Evolutionary conservation across 1,139 yeast genomes (phyloP), one percentile per base, ranked within the genome.

Genomic region (Saccharomycopsis crataegensis): DNA sequence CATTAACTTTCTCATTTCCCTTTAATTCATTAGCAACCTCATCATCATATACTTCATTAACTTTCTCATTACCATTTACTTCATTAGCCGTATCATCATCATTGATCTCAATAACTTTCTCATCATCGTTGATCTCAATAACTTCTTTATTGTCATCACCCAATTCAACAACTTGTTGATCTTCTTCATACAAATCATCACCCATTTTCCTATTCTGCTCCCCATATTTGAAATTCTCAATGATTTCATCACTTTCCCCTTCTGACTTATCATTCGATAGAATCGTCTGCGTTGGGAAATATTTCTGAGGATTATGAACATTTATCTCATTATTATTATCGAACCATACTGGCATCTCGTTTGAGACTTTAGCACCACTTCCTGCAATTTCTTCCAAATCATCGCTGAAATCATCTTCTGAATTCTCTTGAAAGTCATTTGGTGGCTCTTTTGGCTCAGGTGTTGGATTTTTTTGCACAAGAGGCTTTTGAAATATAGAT

Each of bases 281-380:
- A 28, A n/a, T 17, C 43, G 36, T 32, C 11, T 11, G 9, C 9
- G 17, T 46, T 36, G 42, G 42, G n/a, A 43, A 33, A 32, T 34
- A 12, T 12, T 50, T 50, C n/a, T 11, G 8, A 6, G n/a, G 8
- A 37, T 50, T 36, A 12, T 31, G 33, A 7, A 16, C 41, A 28
- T 31, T 14, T 33, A 11, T 28, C 8, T 31, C 16, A 14, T n/a
- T 37, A 1, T 17, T 38, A 12, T 33, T 45, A 6, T 33, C 53
- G 42, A 54, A 54, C 57, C 57, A 54, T 9, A 17, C 8, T 22
- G 57, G 57, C 38, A 54, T 11, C 31, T 51, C 46, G 28, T 33
- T 52, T 3, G 46, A 36, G 1, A 11, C 11, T 17, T 46, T 34
- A 9, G 40, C 41, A n/a, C 12, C 32, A 8, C 34, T 28, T 6